A percentile compares a stretch with the other conserved stretches of the same genome.
These are phyloP conservation scores for California macrophylla DNA, from an alignment of 441 rosid genomes.

Conservation along the genomic window DNA sequence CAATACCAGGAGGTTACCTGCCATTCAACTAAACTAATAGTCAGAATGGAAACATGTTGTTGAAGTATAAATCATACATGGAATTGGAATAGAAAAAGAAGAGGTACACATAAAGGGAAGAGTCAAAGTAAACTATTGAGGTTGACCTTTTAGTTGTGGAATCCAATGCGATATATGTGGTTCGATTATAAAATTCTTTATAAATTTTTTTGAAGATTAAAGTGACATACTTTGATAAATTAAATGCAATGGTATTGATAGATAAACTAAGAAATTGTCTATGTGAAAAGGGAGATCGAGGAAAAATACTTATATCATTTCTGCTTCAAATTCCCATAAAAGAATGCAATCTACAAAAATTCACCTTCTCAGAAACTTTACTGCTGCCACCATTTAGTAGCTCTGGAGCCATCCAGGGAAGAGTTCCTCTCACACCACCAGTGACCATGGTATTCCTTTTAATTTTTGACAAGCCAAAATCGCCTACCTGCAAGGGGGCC, in stretches of 20 bases:
- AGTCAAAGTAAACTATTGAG: too few relatives aligned
- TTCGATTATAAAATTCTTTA: too few relatives aligned
- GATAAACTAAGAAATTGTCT: background rate
- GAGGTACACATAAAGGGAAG: too few relatives aligned
- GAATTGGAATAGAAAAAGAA: too few relatives aligned
- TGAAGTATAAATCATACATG: too few relatives aligned
- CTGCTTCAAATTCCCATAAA: slow-evolving; percentile 1
- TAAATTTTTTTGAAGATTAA: too few relatives aligned
- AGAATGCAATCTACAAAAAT: background rate
- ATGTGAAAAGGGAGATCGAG: background rate
- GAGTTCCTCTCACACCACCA: slow-evolving; percentile 67
- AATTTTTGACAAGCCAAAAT: slow-evolving; percentile 61
- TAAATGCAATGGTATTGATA: background rate
- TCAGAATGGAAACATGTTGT: too few relatives aligned
- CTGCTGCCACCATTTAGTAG: slow-evolving; percentile 42
- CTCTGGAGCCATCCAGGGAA: slow-evolving; percentile 39
- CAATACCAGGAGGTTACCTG: too few relatives aligned
- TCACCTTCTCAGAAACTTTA: slow-evolving; percentile 58
- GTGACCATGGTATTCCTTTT: slow-evolving; percentile 61
- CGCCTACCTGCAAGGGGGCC: slow-evolving; percentile 39
- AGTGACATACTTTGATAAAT: background rate
- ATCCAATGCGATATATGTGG: too few relatives aligned
- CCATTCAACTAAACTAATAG: too few relatives aligned
- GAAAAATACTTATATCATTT: background rate
- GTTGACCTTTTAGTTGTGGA: too few relatives aligned